phyloP scores from a whole-genome alignment of 495 filamentous ascomycete genomes.

The Letharia lupina region DNA sequence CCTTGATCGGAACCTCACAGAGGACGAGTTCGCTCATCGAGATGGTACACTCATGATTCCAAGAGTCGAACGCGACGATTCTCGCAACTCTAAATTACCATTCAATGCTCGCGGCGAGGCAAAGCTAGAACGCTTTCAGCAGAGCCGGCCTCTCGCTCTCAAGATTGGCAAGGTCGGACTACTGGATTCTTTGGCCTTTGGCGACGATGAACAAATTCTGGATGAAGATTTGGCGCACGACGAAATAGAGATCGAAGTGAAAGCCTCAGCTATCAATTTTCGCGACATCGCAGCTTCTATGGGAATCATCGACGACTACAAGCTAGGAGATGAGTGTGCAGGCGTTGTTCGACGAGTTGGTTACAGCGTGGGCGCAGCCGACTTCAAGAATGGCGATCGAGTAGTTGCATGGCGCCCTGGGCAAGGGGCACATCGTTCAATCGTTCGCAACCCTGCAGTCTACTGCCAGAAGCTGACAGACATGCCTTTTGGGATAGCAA shows the following conservation, averaged over 20 bases:
- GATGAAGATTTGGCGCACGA: slow-evolving; percentile 27
- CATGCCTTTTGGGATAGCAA: slow-evolving; percentile 25
- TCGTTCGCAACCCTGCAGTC: slow-evolving; percentile 24
- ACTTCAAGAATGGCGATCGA: slow-evolving; percentile 24
- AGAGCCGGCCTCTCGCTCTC: slow-evolving; percentile 21
- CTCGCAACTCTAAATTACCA: slow-evolving; percentile 16
- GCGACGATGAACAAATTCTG: slow-evolving; percentile 23
- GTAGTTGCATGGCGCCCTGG: slow-evolving; percentile 26
- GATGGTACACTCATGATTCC: slow-evolving; percentile 19
- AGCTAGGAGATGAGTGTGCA: slow-evolving; percentile 28
- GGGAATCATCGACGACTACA: slow-evolving; percentile 28
- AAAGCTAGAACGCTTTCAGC: slow-evolving; percentile 17
- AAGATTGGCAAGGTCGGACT: slow-evolving; percentile 25
- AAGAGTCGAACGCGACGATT: slow-evolving; percentile 19
- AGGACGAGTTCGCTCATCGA: slow-evolving; percentile 22
- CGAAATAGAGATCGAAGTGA: slow-evolving; percentile 27
- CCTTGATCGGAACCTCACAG: slow-evolving; percentile 12
- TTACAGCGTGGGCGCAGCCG: slow-evolving; percentile 8
- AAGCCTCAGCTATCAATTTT: slow-evolving; percentile 31
- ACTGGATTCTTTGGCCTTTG: slow-evolving; percentile 24
- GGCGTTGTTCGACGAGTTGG: slow-evolving; percentile 24
- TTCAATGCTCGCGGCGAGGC: slow-evolving; percentile 14
- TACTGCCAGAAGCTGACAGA: slow-evolving; percentile 22
- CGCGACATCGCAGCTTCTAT: slow-evolving; percentile 29
- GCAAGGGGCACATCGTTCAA: slow-evolving; percentile 25